Percentiles rank a stretch among this genome's conserved stretches.
Conservation (phyloP, 768 basidiomycete species). For the Cytidiella melzeri region DNA sequence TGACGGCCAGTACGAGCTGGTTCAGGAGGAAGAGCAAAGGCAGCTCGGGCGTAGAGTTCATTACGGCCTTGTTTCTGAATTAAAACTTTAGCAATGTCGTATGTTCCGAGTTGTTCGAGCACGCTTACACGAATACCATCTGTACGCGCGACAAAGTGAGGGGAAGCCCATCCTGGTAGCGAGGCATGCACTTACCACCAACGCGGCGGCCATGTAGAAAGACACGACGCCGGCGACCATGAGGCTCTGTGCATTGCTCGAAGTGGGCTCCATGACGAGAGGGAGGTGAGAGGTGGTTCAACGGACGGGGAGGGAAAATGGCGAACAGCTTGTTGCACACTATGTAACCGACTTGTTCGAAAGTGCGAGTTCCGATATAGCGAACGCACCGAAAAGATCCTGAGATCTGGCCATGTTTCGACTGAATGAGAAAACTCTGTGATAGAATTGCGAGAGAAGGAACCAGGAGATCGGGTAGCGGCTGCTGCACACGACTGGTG, state of each 20-base stretch:
- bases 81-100: no score
- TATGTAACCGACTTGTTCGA: no score
- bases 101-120: no score
- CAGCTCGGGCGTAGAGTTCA: conserved; percentile 58
- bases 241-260: conserved; percentile 29
- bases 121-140: conserved; percentile 54
- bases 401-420: no score
- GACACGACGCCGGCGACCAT: conserved; percentile 65
- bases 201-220: conserved; percentile 74
- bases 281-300: conserved; percentile 22
- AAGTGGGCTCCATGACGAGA: conserved; percentile 14
- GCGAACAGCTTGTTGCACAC: no score
- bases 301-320: neutral
- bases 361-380: no score
- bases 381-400: no score
- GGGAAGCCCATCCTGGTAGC: neutral
- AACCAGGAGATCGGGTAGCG: no score
- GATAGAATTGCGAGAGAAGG: no score
- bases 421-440: no score
- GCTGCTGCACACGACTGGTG: no score
- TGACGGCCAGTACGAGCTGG: conserved; percentile 64
- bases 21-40: conserved; percentile 63
- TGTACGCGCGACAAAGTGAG: conserved; percentile 23
- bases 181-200: conserved; percentile 51
- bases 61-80: conserved; percentile 67